Base-by-base conservation (phyloP, 805 yeast genomes). In the Ogataea trehaloabstinens region DNA sequence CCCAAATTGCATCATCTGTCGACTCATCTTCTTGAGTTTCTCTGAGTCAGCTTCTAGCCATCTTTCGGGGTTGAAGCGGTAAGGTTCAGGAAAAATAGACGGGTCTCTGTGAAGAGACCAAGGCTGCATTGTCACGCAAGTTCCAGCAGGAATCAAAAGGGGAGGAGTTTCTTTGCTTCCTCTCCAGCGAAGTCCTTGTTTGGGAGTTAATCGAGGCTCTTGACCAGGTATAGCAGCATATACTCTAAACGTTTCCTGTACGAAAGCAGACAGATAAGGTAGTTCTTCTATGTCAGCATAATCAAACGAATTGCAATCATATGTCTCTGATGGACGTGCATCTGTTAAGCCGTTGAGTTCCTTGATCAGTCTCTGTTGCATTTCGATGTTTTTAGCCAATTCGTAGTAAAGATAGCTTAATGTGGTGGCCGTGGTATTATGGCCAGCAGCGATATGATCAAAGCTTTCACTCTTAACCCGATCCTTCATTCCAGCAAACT, bases 401-500 rank as follows among this genome's bases (percentile, higher is more conserved):
- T 80, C 79, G 63, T 75, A 82, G 16, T 76, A 65, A 37, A 77
- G 59, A 53, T 74, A 83, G 0, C 85, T 66, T 41, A 82, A 55
- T n/a, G 80, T 78, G 5, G 78, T 70, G 0, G 84, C 86, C 1
- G 85, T 81, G 4, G 90, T 82, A 52, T 82, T 84, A 53, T 83
- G 89, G 3, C 90, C 90, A 0, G 90, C 90, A 32, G 83, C 81
- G 27, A 82, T 69, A 54, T 82, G 86, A 52, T 82, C 90, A 31
- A 74, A 69, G 19, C 68, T 54, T 46, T 75, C 81, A 24, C 74
- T 63, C n/a, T 68, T 70, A 10, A 73, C 68, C 7, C 61, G 38
- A n/a, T 21, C 3, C 7, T 33, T 24, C 30, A 50, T 52, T 22
- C 52, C 55, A 16, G 42, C 28, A 10, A 28, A 37, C 17, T 31